Conservation (phyloP, 2,329 filamentous ascomycete species). For the Alternaria consortialis region DNA sequence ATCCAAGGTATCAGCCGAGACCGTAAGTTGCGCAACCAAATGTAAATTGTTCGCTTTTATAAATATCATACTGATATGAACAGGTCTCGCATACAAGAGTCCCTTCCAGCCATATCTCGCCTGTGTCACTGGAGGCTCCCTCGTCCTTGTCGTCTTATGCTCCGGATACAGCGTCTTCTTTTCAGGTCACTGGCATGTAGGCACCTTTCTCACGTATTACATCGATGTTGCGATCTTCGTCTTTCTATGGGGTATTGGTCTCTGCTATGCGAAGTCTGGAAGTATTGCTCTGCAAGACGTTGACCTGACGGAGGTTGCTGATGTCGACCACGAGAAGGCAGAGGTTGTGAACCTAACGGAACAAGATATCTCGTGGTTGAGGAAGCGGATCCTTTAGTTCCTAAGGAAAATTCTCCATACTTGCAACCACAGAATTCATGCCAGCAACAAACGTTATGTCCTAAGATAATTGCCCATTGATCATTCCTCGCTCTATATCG, state of each 20-base stretch:
- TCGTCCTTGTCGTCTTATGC: constrained; percentile 72
- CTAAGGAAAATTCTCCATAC: neutral
- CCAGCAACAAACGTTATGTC: too few relatives aligned
- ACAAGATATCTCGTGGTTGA: neutral
- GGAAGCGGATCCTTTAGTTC: neutral
- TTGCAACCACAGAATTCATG: neutral
- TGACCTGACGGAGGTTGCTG: neutral
- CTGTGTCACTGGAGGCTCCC: neutral
- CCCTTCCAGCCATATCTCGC: constrained; percentile 11
- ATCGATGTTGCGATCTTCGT: constrained; percentile 47
- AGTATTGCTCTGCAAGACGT: neutral
- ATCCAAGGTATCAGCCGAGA: constrained; percentile 58
- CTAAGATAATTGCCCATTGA: too few relatives aligned
- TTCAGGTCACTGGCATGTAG: constrained; percentile 66
- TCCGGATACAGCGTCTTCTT: constrained; percentile 78
- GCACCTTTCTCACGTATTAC: constrained; percentile 60
- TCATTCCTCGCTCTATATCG: too few relatives aligned
- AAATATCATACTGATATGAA: neutral
- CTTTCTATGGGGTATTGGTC: neutral
- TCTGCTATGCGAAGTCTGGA: neutral
- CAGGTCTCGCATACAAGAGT: constrained; percentile 3
- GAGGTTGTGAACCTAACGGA: neutral
- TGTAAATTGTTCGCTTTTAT: neutral
- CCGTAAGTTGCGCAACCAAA: neutral
- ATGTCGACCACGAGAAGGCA: neutral